Base-by-base conservation (phyloP, 2,329 filamentous ascomycete species). In the Monosporascus sp. region DNA sequence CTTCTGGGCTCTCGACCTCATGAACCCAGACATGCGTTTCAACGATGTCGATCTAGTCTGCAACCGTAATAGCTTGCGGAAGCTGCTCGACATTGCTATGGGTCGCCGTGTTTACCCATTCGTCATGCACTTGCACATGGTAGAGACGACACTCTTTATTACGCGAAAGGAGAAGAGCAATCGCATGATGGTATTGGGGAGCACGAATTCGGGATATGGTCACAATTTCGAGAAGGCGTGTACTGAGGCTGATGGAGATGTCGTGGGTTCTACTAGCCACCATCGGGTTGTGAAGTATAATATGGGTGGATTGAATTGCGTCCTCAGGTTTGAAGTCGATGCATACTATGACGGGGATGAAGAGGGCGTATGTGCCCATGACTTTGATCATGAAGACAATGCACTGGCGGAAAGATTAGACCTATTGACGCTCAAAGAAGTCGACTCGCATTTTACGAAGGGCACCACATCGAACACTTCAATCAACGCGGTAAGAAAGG, bases 151-250 rank as follows among this genome's bases (percentile, higher is more conserved):
- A 14, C 48, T 61, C 17, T 46, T 61, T 39, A 55, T 61, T 20
- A 54, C 59, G 39, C 54, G 56, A 36, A 50, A 45, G 20, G 51
- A 55, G 25, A 52, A 51, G 46, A 50, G 20, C 17, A 27, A 46
- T 9, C 51, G 31, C 18, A 49, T 46, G n/a, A 38, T 22, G 47
- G 55, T 57, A 24, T 50, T 56, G 18, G 57, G 57, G 3, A 5
- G 36, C n/a, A 39, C 47, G 2, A 50, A 56, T n/a, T 39, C 52
- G 9, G 62, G 64, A 8, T 70, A 58, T 38, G 66, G 68, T 5
- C 60, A 63, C 25, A 62, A 25, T 22, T 70, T 71, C 36, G 68
- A 68, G 52, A 50, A 58, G 20, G 44, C 48, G 0, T 65, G 64
- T 51, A 69, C 66, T 0, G 56, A 52, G 31, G 48, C 54, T 9